These are phyloP conservation scores for Lepiota venenata DNA, from an alignment of 768 basidiomycete genomes.

Conservation along the genomic window DNA sequence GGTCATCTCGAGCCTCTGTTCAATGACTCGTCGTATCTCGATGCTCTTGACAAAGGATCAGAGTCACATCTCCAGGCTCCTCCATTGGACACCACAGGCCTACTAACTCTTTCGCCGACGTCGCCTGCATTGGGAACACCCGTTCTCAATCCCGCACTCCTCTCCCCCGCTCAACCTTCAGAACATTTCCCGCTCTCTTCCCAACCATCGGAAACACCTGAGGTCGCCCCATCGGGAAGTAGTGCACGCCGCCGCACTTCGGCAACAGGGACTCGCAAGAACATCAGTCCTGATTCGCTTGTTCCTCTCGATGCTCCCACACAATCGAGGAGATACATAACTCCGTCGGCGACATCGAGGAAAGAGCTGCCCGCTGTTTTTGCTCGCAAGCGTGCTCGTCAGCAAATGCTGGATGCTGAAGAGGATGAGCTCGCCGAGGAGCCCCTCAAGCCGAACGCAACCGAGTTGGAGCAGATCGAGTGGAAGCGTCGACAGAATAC, in stretches of 20 bases:
- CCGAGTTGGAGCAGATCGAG: slow-evolving; percentile 65
- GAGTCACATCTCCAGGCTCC: slow-evolving; percentile 13
- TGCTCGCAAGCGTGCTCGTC: slow-evolving; percentile 58
- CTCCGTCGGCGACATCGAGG: slow-evolving; percentile 65
- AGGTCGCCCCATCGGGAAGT: slow-evolving; percentile 12
- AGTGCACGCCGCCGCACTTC: slow-evolving; percentile 25
- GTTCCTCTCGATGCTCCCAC: slow-evolving; percentile 74
- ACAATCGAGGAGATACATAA: slow-evolving; percentile 63
- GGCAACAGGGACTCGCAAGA: slow-evolving; percentile 71
- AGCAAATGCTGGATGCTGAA: slow-evolving; percentile 41
- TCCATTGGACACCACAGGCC: slow-evolving; percentile 14
- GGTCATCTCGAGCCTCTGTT: slow-evolving; percentile 27
- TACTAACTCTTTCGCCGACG: slow-evolving; percentile 49
- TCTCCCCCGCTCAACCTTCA: slow-evolving; percentile 27
- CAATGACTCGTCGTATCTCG: slow-evolving; percentile 5
- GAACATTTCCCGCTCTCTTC: not conserved
- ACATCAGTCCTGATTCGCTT: slow-evolving; percentile 56
- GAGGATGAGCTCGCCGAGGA: slow-evolving; percentile 42
- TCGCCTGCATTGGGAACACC: slow-evolving; percentile 31
- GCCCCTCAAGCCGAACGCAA: slow-evolving; percentile 32
- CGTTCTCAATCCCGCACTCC: slow-evolving; percentile 37
- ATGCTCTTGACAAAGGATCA: slow-evolving; percentile 5
- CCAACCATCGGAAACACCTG: slow-evolving; percentile 7
- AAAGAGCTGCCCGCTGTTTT: slow-evolving; percentile 71
- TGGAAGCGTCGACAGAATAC: slow-evolving; percentile 80